A percentile compares a stretch with the other conserved stretches of the same genome.
phyloP scores from a whole-genome alignment of 2,329 filamentous ascomycete genomes.

The Fusarium mundagurra region DNA sequence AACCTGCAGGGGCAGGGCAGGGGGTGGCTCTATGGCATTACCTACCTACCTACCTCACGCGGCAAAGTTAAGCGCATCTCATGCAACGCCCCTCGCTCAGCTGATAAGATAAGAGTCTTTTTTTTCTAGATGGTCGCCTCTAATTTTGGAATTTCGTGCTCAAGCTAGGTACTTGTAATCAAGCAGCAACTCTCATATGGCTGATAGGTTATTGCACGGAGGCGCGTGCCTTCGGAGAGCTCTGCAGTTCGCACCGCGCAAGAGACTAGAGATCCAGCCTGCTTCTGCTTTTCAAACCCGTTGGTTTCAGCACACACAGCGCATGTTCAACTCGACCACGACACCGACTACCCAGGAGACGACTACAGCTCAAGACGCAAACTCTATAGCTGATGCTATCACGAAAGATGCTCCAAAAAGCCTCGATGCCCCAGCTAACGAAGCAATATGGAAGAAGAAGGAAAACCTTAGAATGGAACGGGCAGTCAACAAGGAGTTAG shows the following conservation, averaged over 20 bases:
- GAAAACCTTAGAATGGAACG: conserved; percentile 47
- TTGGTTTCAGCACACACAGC: conserved; percentile 14
- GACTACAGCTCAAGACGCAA: neutral
- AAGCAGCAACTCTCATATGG: conserved; percentile 31
- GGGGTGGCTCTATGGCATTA: conserved; percentile 24
- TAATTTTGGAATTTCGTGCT: neutral
- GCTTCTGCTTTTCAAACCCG: conserved; percentile 9
- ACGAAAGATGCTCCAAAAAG: conserved; percentile 37
- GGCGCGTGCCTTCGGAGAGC: conserved; percentile 43
- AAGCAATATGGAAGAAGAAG: conserved; percentile 30
- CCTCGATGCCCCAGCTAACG: conserved; percentile 29
- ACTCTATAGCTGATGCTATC: neutral
- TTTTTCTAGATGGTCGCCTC: neutral
- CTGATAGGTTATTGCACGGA: conserved; percentile 42
- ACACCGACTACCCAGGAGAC: conserved; percentile 1
- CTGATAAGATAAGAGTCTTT: conserved; percentile 43
- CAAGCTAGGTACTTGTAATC: neutral
- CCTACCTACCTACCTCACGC: neutral
- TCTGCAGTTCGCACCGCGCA: conserved; percentile 25
- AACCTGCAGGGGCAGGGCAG: conserved; percentile 9
- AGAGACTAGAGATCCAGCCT: conserved; percentile 8
- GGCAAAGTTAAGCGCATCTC: conserved; percentile 14
- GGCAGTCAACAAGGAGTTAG: conserved; percentile 64
- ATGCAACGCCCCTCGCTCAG: neutral
- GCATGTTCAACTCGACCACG: conserved; percentile 24